Conservation (phyloP, 305 asterid genomes). For the Fraxinus xanthoxyloides region DNA sequence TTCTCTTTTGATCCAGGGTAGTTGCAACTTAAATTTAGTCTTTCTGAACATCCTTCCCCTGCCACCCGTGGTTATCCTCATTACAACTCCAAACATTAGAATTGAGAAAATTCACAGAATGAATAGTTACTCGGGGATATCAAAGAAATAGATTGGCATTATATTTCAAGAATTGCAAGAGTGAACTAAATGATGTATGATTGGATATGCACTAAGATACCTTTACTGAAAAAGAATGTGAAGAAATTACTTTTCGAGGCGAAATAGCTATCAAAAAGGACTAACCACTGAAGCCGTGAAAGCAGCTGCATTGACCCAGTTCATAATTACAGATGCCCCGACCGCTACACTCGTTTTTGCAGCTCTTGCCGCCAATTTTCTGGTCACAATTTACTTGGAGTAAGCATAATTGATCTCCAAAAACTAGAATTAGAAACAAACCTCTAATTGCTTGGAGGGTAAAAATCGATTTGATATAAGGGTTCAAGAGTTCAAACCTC, state of each 20-base stretch:
- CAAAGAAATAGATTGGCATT: neutral
- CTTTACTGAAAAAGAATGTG: neutral
- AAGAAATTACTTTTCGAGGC: neutral
- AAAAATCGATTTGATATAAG: neutral
- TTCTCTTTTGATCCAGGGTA: constrained; percentile 47
- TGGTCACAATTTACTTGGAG: constrained; percentile 20
- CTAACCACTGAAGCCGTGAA: constrained; percentile 91
- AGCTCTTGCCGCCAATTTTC: constrained; percentile 80
- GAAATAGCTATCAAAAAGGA: neutral
- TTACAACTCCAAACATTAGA: constrained; percentile 20
- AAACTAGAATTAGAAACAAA: constrained; percentile 3
- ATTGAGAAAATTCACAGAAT: constrained; percentile 8
- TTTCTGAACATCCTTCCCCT: constrained; percentile 89
- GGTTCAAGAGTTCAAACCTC: neutral
- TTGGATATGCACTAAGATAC: neutral
- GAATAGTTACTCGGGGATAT: neutral
- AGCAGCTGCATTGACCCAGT: constrained; percentile 90
- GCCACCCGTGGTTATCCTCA: constrained; percentile 13
- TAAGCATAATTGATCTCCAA: neutral
- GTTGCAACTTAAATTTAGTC: constrained; percentile 65
- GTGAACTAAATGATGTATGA: neutral
- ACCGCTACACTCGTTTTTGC: constrained; percentile 70
- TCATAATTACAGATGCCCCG: constrained; percentile 85
- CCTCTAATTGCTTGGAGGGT: neutral
- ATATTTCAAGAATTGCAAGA: neutral